Evolutionary conservation across 2,329 filamentous ascomycete genomes (phyloP), one percentile per base, ranked within the genome.

Genomic region (Exophiala dermatitidis): DNA sequence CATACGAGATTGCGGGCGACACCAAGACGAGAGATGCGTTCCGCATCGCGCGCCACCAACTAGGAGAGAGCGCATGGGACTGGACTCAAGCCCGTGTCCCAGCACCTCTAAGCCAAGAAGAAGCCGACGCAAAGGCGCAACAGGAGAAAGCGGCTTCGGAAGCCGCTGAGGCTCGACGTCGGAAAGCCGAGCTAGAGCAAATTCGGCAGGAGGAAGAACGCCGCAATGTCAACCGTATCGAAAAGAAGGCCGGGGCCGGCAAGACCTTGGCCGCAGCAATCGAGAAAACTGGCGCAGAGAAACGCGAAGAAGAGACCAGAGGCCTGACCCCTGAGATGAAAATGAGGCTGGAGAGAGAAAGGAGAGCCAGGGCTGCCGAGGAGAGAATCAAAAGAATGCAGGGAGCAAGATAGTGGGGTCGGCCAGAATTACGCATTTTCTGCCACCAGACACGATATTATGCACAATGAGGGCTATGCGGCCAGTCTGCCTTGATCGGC

Each of bases 321-420:
- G 90, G 91, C 0, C 75, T 97, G 73, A 94, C 88, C 40, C 84
- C 88, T 0, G 91, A 97, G 72, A 90, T 93, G 81, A 81, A 83
- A 67, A 81, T 84, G 79, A 82, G 80, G 67, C 70, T 97, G 50
- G 93, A 97, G 69, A 77, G 93, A 62, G 93, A 98, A 72, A 77
- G 90, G 63, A 84, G 91, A 65, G 93, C 93, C 3, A 82, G 91
- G 63, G 93, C 93, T 5, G 91, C 90, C 0, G 93, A 97, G 71
- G 90, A 91, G 73, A 82, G 91, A 66, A 77, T 96, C 55, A 83
- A 79, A 71, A 77, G 78, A 64, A 76, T 89, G 78, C 78, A 81
- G 63, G 72, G 52, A 4, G 46, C 48, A 29, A 42, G 42, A 28
- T 53, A 31, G 10, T 3, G 3, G 5, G 1, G 33, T 8, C 31